Percentiles rank a stretch among this genome's conserved stretches.
phyloP scores from a whole-genome alignment of 2,329 filamentous ascomycete genomes.

The Fusarium fracticaudum region DNA sequence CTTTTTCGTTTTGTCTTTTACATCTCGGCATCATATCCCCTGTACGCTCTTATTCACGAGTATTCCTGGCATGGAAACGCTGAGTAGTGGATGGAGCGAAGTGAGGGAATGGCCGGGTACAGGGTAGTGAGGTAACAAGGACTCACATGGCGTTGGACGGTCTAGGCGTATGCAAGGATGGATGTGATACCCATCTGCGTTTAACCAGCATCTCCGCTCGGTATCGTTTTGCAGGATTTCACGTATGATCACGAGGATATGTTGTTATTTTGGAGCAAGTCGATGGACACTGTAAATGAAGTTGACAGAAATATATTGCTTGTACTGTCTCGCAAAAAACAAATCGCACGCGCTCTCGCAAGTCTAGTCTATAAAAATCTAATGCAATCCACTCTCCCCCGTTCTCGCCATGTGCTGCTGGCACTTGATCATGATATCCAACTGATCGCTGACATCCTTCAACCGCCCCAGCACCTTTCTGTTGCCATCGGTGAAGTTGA shows the following conservation, averaged over 20 bases:
- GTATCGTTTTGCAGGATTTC: not conserved
- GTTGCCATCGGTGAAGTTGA: constrained; percentile 71
- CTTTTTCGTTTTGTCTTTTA: not conserved
- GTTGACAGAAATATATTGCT: constrained; percentile 8
- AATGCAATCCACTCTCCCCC: constrained; percentile 54
- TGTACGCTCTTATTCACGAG: not conserved
- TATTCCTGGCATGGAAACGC: not conserved
- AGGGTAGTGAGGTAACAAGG: not conserved
- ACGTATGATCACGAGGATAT: not conserved
- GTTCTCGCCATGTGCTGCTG: constrained; percentile 61
- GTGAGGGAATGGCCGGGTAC: not conserved
- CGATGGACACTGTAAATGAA: not conserved
- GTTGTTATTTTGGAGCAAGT: not conserved
- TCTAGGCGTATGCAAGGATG: not conserved
- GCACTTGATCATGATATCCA: constrained; percentile 67
- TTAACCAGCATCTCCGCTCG: not conserved
- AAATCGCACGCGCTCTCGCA: constrained; percentile 5
- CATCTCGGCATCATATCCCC: rapidly evolving
- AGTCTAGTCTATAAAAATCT: constrained; percentile 5
- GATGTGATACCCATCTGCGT: not conserved
- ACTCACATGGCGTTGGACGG: not conserved
- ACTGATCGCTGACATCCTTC: constrained; percentile 69
- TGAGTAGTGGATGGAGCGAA: not conserved
- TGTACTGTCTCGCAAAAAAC: constrained; percentile 5
- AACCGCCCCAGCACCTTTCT: constrained; percentile 59